These are phyloP conservation scores for Pichia cabralensis DNA, from an alignment of 805 yeast genomes.

Conservation along the genomic window DNA sequence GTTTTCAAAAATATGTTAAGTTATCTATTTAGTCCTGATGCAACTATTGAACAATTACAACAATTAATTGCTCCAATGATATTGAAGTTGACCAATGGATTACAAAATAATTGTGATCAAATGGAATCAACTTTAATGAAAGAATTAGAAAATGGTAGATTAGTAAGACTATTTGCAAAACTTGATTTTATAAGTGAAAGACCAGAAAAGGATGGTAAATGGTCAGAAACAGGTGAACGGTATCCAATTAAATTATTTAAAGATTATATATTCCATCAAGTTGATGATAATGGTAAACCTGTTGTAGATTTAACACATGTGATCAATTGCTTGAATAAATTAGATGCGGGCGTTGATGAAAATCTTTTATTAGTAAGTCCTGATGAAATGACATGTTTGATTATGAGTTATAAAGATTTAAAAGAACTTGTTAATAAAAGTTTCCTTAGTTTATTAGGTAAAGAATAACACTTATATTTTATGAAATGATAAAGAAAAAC, in stretches of 20 bases:
- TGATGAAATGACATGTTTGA: constrained; percentile 78
- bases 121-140: constrained; percentile 51
- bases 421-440: constrained; percentile 60
- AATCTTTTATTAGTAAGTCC: constrained; percentile 67
- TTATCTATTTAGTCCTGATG: constrained; percentile 26
- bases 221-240: constrained; percentile 70
- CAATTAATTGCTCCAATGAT: constrained; percentile 34
- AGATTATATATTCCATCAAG: constrained; percentile 80
- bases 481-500: no score
- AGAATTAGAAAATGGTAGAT: constrained; percentile 82
- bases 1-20: constrained; percentile 35
- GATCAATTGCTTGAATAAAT: constrained; percentile 66
- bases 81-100: constrained; percentile 37
- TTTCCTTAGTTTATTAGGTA: constrained; percentile 39
- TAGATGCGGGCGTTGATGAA: constrained; percentile 90
- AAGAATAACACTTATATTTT: no score
- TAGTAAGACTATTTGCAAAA: constrained; percentile 75
- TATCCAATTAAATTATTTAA: constrained; percentile 67
- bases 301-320: constrained; percentile 77
- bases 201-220: constrained; percentile 51
- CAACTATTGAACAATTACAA: constrained; percentile 26
- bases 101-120: constrained; percentile 44
- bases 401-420: constrained; percentile 78
- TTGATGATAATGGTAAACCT: constrained; percentile 68
- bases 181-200: constrained; percentile 69